A percentile compares a stretch with the other conserved stretches of the same genome.
phyloP scores from a whole-genome alignment of 208 protist genomes.

The Tetramitus jugosus region DNA sequence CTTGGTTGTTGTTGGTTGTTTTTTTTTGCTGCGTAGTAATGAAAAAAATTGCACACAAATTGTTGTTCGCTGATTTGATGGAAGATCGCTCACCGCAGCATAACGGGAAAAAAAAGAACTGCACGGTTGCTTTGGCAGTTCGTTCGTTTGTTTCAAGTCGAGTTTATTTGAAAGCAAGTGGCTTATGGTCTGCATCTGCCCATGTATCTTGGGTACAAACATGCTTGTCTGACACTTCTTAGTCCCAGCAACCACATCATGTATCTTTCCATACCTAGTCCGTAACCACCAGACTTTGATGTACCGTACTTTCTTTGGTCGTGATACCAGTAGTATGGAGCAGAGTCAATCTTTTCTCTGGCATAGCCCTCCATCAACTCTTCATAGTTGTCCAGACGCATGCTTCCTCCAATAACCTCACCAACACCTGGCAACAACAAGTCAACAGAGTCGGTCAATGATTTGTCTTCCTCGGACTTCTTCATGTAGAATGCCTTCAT shows the following conservation, averaged over 20 bases:
- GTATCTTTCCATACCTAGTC: constrained; percentile 93
- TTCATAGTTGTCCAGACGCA: constrained; percentile 87
- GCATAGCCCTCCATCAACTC: constrained; percentile 82
- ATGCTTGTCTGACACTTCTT: constrained; percentile 90
- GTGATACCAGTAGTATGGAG: constrained; percentile 95
- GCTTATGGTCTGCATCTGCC: constrained; percentile 88
- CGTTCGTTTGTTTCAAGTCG: no score
- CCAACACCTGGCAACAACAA: constrained; percentile 94
- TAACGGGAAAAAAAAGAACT: no score
- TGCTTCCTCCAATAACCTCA: constrained; percentile 96
- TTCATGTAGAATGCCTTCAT: constrained; percentile 99
- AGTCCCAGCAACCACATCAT: constrained; percentile 86
- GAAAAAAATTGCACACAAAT: no score
- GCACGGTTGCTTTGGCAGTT: no score
- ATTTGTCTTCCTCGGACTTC: constrained; percentile 57
- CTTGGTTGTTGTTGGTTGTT: no score
- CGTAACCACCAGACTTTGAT: constrained; percentile 93
- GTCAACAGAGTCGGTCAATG: constrained; percentile 85
- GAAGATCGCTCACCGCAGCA: no score
- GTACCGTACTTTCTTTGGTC: constrained; percentile 95
- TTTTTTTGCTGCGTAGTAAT: no score
- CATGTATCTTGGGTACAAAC: constrained; percentile 90
- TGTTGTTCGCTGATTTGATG: no score
- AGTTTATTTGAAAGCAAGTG: no score
- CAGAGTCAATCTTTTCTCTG: constrained; percentile 81